A percentile compares a stretch with the other conserved stretches of the same genome.
phyloP scores from a whole-genome alignment of 805 yeast genomes.

The Yamadazyma nakazawae region DNA sequence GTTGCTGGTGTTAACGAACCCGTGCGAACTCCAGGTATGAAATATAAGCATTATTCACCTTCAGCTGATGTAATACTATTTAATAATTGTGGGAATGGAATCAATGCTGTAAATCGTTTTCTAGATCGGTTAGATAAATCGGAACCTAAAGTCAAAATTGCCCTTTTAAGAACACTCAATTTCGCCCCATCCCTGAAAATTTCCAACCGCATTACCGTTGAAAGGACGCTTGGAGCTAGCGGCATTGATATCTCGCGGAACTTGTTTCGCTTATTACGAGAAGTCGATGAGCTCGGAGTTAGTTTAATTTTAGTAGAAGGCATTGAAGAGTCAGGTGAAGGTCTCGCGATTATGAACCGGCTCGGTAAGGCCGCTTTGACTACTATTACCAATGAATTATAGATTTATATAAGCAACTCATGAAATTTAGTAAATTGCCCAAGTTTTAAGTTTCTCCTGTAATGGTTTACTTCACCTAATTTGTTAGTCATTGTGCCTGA shows the following conservation, averaged over 20 bases:
- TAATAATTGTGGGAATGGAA: conserved; percentile 46
- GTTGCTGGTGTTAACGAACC: conserved; percentile 64
- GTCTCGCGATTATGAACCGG: conserved; percentile 93
- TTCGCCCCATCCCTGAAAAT: conserved; percentile 26
- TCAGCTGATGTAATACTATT: conserved; percentile 75
- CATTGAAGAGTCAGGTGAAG: conserved; percentile 69
- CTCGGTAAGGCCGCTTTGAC: conserved; percentile 76
- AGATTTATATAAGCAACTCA: not conserved
- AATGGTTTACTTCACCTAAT: no score
- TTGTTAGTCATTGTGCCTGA: not conserved
- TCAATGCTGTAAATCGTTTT: conserved; percentile 26
- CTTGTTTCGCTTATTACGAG: conserved; percentile 68
- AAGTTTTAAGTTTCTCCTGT: no score
- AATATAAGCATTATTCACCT: conserved; percentile 93
- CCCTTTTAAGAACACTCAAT: conserved; percentile 45
- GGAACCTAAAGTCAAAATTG: conserved; percentile 31
- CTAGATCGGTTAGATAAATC: conserved; percentile 14
- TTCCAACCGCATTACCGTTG: conserved; percentile 18
- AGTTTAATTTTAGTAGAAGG: conserved; percentile 84
- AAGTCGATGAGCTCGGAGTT: conserved; percentile 66
- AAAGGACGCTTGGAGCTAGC: conserved; percentile 39
- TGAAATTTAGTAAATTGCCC: no score
- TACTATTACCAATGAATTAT: conserved; percentile 21
- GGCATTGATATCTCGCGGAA: conserved; percentile 69
- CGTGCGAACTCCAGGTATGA: conserved; percentile 96